A percentile compares a stretch with the other conserved stretches of the same genome.
Conservation (phyloP, 345 rosid genomes). For the Rhodamnia rubescens region DNA sequence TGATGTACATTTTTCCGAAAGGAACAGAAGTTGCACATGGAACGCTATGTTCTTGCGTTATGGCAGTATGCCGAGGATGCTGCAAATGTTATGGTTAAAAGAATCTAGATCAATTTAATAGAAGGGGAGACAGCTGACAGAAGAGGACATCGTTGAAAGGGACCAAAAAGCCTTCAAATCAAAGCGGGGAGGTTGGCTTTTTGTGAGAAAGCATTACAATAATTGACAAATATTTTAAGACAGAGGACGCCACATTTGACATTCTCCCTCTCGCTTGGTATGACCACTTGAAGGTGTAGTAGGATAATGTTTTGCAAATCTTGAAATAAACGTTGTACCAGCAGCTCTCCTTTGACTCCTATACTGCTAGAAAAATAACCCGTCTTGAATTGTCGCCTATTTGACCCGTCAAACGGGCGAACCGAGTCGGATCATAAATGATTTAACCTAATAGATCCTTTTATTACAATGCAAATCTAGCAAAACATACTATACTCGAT, state of each 20-base stretch:
- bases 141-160: not conserved
- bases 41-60: not conserved
- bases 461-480: no score
- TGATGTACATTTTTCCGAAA: not conserved
- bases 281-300: not conserved
- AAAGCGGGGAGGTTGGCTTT: not conserved
- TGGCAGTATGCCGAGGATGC: not conserved
- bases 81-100: not conserved
- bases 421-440: no score
- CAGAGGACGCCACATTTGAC: not conserved
- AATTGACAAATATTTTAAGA: not conserved
- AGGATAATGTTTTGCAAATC: not conserved
- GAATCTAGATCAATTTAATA: not conserved
- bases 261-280: not conserved
- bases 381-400: not conserved
- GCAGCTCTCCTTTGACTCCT: not conserved
- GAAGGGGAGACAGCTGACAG: not conserved
- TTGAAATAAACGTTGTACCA: not conserved
- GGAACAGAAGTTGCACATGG: not conserved
- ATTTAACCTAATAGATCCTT: no score
- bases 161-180: not conserved
- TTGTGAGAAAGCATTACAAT: not conserved
- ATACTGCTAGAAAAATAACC: not conserved
- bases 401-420: no score
- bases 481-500: no score